Conservation (phyloP, 495 filamentous ascomycete genomes). For the Penicillium macrosclerotiorum region DNA sequence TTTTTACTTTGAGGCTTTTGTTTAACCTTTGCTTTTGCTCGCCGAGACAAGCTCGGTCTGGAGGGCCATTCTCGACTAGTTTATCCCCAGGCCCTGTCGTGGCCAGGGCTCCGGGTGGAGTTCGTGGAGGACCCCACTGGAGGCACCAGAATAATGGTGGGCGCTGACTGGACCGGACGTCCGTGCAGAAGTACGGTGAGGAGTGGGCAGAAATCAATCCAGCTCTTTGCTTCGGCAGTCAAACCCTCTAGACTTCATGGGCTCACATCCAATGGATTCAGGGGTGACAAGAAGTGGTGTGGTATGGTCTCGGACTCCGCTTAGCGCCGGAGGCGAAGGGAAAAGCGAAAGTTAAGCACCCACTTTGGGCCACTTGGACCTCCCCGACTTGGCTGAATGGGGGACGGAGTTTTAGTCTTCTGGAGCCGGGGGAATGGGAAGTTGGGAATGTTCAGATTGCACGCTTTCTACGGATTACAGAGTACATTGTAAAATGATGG, state of each 20-base stretch:
- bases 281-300: too few species aligned
- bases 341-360: slow-evolving; percentile 8
- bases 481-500: too few species aligned
- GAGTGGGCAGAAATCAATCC: too few species aligned
- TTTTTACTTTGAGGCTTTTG: background rate
- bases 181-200: too few species aligned
- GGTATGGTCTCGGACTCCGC: slow-evolving; percentile 20
- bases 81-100: too few species aligned
- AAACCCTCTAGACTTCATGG: too few species aligned
- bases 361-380: background rate
- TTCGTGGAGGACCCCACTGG: slow-evolving; percentile 1
- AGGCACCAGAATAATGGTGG: slow-evolving; percentile 9
- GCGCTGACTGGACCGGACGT: slow-evolving; percentile 23
- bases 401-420: background rate
- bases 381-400: background rate
- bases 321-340: slow-evolving; percentile 9
- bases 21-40: background rate
- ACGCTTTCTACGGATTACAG: too few species aligned
- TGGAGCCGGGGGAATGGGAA: background rate
- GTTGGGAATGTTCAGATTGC: too few species aligned
- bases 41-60: too few species aligned
- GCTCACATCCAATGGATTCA: too few species aligned
- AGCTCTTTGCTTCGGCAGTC: too few species aligned
- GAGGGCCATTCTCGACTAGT: too few species aligned
- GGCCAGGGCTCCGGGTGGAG: background rate